Base-by-base conservation (phyloP, 2,329 filamentous ascomycete genomes). In the Stachybotrys elegans region DNA sequence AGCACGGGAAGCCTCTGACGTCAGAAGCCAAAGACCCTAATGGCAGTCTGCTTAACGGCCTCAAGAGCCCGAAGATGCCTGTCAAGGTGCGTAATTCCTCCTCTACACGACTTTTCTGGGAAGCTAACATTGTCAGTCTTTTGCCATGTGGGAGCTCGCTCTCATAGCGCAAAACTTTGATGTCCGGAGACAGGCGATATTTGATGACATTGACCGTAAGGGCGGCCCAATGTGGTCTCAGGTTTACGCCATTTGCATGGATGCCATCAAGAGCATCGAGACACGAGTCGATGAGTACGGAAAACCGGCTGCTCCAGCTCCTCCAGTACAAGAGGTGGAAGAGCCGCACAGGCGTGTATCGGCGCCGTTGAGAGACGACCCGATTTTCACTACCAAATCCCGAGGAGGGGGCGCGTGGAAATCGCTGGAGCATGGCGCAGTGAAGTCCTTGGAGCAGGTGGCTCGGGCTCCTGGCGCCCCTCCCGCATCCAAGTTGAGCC, bases 111-210 rank as follows among this genome's bases (percentile, higher is more conserved):
- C n/a, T 9, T 17, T 25, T 5, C 31, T 9, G 17, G 9, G 31
- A 29, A 41, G 20, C 54, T 58, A 43, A 66, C 50, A 48, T 40
- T 5, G 32, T n/a, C 47, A 87, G 77, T 78, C 81, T 1, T 95
- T 94, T 62, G 91, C 92, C 14, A 86, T 95, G 64, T 95, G 91
- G 91, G 92, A 97, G 59, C 72, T 96, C 22, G 81, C 82, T 22
- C 75, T 88, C 44, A 95, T 96, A 53, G 83, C 87, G 29, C 78
- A 85, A 45, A 77, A 81, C 43, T 91, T 86, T 50, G 75, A 83
- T 14, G 75, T 81, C n/a, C 82, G 90, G 25, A 80, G 92, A 42
- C 87, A 85, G 62, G 79, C 81, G 17, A 88, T 97, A 44, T 96
- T 88, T 64, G 81, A 83, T 46, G 92, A 97, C 54, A 87, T 95